Evolutionary conservation across 2,329 filamentous ascomycete genomes (phyloP).

Genomic region (Cyphellophora attinorum): DNA sequence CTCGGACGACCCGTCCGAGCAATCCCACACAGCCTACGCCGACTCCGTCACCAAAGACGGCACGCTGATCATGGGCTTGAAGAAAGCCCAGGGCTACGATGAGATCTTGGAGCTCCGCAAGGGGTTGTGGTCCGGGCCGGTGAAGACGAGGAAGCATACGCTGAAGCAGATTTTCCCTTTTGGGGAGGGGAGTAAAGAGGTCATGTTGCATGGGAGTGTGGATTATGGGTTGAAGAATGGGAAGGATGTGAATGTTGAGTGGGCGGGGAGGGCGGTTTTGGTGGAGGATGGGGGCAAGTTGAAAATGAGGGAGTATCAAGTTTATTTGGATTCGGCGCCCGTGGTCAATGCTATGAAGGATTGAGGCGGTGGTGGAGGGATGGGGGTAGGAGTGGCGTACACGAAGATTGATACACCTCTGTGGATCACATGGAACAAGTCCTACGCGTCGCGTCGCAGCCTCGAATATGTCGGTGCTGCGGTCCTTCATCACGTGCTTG

Average conservation of each 20-base stretch:
- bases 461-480: too few relatives aligned
- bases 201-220: constrained; percentile 47
- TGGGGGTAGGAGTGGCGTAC: too few relatives aligned
- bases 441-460: too few relatives aligned
- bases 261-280: constrained; percentile 35
- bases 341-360: constrained; percentile 4
- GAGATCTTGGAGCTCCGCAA: constrained; percentile 44
- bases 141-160: constrained; percentile 25
- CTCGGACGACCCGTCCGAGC: constrained; percentile 25
- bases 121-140: constrained; percentile 39
- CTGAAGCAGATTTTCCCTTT: constrained; percentile 40
- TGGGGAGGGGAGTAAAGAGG: constrained; percentile 34
- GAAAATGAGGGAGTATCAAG: constrained; percentile 21
- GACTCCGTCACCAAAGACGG: constrained; percentile 38
- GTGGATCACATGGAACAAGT: too few relatives aligned
- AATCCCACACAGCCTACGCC: constrained; percentile 39
- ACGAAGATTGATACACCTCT: too few relatives aligned
- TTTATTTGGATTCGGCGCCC: constrained; percentile 18
- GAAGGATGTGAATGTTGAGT: constrained; percentile 36
- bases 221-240: constrained; percentile 45
- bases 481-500: too few relatives aligned
- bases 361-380: too few relatives aligned
- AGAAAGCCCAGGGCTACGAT: constrained; percentile 33
- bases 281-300: constrained; percentile 10
- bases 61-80: constrained; percentile 43